Conservation (phyloP, 805 yeast genomes). For the Saturnispora halmiae region DNA sequence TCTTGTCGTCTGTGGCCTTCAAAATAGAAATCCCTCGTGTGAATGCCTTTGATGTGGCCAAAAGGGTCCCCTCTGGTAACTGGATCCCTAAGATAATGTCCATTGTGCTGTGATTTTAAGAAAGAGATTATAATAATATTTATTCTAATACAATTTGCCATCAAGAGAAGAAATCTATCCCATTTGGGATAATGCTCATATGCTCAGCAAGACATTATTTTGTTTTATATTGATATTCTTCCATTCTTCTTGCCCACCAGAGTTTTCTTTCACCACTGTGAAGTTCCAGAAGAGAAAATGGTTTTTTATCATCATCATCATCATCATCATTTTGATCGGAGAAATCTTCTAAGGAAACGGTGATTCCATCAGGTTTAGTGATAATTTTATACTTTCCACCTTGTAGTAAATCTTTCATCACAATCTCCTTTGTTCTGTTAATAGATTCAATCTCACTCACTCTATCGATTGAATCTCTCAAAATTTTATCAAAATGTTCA, state of each 20-base stretch:
- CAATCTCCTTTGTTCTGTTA: conserved; percentile 68
- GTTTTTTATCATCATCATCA: conserved; percentile 17
- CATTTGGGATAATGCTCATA: neutral
- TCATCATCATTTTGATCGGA: conserved; percentile 15
- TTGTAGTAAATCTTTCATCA: conserved; percentile 55
- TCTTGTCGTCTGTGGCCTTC: conserved; percentile 73
- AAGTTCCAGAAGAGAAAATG: conserved; percentile 27
- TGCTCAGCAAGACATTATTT: neutral
- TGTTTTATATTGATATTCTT: conserved; percentile 14
- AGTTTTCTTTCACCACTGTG: conserved; percentile 28
- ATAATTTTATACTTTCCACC: conserved; percentile 39
- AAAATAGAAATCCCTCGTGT: conserved; percentile 83
- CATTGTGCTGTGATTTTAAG: conserved; percentile 36
- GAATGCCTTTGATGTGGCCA: conserved; percentile 92
- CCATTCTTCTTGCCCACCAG: conserved; percentile 44
- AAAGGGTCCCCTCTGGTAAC: conserved; percentile 68
- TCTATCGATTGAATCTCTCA: conserved; percentile 56
- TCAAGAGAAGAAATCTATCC: neutral
- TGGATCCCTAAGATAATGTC: conserved; percentile 85
- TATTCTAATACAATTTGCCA: neutral
- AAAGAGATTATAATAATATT: neutral
- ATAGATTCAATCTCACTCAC: conserved; percentile 69
- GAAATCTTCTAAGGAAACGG: conserved; percentile 7
- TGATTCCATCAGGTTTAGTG: neutral
- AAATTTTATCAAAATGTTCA: conserved; percentile 59